Conservation (phyloP, 495 filamentous ascomycete species). For the Cladorrhinum samala region DNA sequence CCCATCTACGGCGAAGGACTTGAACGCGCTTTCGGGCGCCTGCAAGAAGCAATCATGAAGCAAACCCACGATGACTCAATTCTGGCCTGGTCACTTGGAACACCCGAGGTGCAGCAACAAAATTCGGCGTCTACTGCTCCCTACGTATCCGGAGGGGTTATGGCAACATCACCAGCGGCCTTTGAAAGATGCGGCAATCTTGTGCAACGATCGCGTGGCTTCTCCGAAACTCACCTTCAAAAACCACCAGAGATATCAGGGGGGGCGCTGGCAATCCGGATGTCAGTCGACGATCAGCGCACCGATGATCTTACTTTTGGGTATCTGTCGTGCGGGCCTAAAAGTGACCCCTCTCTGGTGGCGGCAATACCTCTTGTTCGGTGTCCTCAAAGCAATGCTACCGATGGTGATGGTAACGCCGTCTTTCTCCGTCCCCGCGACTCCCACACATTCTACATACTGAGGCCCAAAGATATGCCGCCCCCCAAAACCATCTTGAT, state of each 20-base stretch:
- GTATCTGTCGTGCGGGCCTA: constrained; percentile 1
- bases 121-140: background rate
- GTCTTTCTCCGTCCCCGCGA: constrained; percentile 2
- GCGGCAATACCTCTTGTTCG: background rate
- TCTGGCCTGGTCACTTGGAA: constrained; percentile 13
- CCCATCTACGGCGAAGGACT: constrained; percentile 12
- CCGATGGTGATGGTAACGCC: background rate
- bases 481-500: background rate
- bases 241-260: constrained; percentile 6
- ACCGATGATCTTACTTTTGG: background rate
- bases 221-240: background rate
- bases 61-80: constrained; percentile 15
- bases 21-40: constrained; percentile 10
- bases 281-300: background rate
- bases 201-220: background rate
- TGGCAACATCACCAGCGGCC: constrained; percentile 1
- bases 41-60: constrained; percentile 16
- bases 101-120: background rate
- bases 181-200: constrained; percentile 6
- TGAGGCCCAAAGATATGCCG: background rate
- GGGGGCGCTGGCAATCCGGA: constrained; percentile 1
- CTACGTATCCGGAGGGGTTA: background rate
- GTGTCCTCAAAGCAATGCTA: background rate
- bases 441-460: background rate
- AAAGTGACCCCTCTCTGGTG: background rate